Base-by-base conservation (phyloP, 345 rosid species). In the Syzygium aromaticum region DNA sequence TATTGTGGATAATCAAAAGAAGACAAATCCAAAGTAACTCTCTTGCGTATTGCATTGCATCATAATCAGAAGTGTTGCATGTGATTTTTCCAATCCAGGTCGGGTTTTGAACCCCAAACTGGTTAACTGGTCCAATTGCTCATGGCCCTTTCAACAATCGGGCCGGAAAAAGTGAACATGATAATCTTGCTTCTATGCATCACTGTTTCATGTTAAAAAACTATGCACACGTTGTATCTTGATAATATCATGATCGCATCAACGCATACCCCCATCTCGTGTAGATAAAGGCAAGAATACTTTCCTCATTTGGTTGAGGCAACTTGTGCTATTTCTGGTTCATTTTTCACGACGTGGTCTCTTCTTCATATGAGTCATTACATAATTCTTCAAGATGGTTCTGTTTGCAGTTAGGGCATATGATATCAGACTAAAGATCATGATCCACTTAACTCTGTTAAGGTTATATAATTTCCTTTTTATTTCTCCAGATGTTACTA, bases 1-100 rank as follows among this genome's bases (percentile, higher is more conserved):
- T 88, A 13, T 54, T 91, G 27, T 90, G 88, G 88, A 64, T 8
- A 53, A 85, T 51, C 85, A 91, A 77, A 88, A 89, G 90, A 16
- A 88, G 87, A 84, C 85, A n/a, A 78, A 86, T 88, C 88, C 80
- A 54, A 23, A 52, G 49, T 33, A 43, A 61, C n/a, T 15, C 49
- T 33, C 15, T 40, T 46, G 77, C 22, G 28, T 56, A 25, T 57
- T 25, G 63, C 63, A 57, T 57, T 25, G 28, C 63, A 25, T 23
- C 28, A 57, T 7, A 57, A 57, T 25, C 63, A 11, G 10, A 23
- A 57, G 63, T 57, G 14, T 11, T 57, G 8, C 63, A 57, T 57
- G 63, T 12, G 63, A 57, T 54, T 54, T 22, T 21, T 11, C 22
- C 59, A 54, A 23, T 54, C 25, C 59, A 25, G 59, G 59, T 54